A percentile compares a stretch with the other conserved stretches of the same genome.
phyloP scores from a whole-genome alignment of 768 basidiomycete species.

The Mycena pura region DNA sequence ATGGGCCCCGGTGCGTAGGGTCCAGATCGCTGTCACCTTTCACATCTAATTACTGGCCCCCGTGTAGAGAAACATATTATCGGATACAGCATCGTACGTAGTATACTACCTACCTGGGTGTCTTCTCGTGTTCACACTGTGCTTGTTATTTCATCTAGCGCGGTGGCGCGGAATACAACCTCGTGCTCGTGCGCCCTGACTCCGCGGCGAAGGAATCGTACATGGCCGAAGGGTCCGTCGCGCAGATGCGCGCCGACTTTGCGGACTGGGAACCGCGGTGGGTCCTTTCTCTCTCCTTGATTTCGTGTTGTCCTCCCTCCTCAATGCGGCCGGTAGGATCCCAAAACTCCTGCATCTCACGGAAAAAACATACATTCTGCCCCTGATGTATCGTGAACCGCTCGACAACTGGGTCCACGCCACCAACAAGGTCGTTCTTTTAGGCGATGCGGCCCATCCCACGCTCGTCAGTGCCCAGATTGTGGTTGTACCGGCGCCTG shows the following conservation, averaged over 20 bases:
- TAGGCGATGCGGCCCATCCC: conserved; percentile 65
- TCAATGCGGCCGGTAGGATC: conserved; percentile 37
- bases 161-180: conserved; percentile 49
- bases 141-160: conserved; percentile 33
- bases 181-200: conserved; percentile 52
- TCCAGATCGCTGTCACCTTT: neutral
- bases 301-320: neutral
- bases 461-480: conserved; percentile 43
- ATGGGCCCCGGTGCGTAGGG: conserved; percentile 52
- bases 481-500: neutral
- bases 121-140: too few relatives aligned
- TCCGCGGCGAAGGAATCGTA: conserved; percentile 50
- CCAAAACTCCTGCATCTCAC: conserved; percentile 54
- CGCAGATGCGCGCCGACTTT: conserved; percentile 56
- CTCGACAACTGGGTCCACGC: conserved; percentile 56
- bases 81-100: conserved; percentile 45
- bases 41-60: neutral
- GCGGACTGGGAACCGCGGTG: conserved; percentile 57
- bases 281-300: neutral
- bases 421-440: conserved; percentile 48
- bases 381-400: conserved; percentile 55
- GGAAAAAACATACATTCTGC: conserved; percentile 53
- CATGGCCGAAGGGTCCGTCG: conserved; percentile 47
- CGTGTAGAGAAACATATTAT: conserved; percentile 36
- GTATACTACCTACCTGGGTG: neutral